These are phyloP conservation scores for Flaveria trinervia DNA, from an alignment of 129 eudicot genomes.

Conservation along the genomic window DNA sequence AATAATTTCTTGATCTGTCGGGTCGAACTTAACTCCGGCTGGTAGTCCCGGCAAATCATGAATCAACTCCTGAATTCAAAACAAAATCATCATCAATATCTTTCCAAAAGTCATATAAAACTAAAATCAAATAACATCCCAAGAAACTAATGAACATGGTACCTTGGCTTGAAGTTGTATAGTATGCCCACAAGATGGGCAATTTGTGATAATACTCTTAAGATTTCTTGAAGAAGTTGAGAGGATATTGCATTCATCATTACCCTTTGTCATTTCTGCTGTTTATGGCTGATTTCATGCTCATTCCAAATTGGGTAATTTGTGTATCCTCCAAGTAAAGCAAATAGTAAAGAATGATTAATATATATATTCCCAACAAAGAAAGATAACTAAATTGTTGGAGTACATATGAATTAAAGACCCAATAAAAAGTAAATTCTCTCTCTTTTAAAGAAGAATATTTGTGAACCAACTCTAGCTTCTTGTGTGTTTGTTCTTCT, in stretches of 20 bases:
- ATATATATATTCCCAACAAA: slow-evolving; percentile 21
- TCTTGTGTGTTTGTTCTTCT: slow-evolving; percentile 33
- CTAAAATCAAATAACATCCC: background rate
- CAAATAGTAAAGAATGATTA: slow-evolving; percentile 27
- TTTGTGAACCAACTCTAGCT: slow-evolving; percentile 37
- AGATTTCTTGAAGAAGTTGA: slow-evolving; percentile 39
- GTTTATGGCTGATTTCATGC: slow-evolving; percentile 35
- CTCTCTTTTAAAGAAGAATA: slow-evolving; percentile 22
- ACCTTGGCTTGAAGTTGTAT: slow-evolving; percentile 71
- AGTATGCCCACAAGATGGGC: slow-evolving; percentile 91
- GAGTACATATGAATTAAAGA: slow-evolving; percentile 33
- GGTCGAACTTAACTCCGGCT: slow-evolving; percentile 97
- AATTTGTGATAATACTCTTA: slow-evolving; percentile 31
- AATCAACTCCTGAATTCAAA: slow-evolving; percentile 41
- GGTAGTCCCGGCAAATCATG: slow-evolving; percentile 88
- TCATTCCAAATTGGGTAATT: slow-evolving; percentile 37
- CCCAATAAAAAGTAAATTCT: slow-evolving; percentile 30
- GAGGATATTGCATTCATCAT: slow-evolving; percentile 34
- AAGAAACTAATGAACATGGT: background rate
- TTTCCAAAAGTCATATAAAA: slow-evolving; percentile 3
- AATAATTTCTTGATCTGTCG: slow-evolving; percentile 82
- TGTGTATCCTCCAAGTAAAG: slow-evolving; percentile 42
- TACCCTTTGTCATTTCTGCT: slow-evolving; percentile 63
- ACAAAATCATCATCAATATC: background rate
- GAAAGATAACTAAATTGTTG: slow-evolving; percentile 31